A percentile compares a stretch with the other conserved stretches of the same genome.
These are phyloP conservation scores for Candida pseudoglaebosa DNA, from an alignment of 805 yeast species.

Conservation along the genomic window DNA sequence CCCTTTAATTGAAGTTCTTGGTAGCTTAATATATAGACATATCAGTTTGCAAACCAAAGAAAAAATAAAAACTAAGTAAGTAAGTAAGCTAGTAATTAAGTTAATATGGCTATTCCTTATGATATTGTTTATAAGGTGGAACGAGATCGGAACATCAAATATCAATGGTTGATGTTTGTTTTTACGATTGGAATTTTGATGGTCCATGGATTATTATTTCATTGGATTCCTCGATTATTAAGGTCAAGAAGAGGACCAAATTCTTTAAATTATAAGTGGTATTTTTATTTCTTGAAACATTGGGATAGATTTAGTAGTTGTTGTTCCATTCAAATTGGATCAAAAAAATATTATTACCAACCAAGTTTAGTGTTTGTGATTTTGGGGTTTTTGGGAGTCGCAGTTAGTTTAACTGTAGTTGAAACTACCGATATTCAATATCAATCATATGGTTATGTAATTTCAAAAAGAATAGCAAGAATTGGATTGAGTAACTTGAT, in stretches of 20 bases:
- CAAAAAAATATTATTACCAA: constrained; percentile 28
- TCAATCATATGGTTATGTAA: constrained; percentile 33
- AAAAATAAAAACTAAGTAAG: too few species aligned
- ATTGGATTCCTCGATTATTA: constrained; percentile 37
- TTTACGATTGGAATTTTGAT: constrained; percentile 22
- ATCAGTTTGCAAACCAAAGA: background rate
- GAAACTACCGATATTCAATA: constrained; percentile 38
- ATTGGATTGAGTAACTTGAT: constrained; percentile 40
- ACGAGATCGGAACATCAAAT: constrained; percentile 28
- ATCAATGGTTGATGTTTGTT: constrained; percentile 32
- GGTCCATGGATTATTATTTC: constrained; percentile 38
- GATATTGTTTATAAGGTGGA: constrained; percentile 37
- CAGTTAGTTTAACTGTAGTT: constrained; percentile 23
- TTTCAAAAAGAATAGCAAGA: constrained; percentile 41
- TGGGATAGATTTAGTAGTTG: constrained; percentile 28
- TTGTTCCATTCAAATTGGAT: constrained; percentile 15
- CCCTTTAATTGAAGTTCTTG: constrained; percentile 1
- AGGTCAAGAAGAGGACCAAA: constrained; percentile 19
- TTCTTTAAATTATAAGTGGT: constrained; percentile 13
- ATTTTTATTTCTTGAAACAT: constrained; percentile 22
- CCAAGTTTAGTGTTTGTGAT: constrained; percentile 37
- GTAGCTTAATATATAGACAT: background rate
- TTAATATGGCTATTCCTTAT: constrained; percentile 27
- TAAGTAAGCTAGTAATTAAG: too few species aligned
- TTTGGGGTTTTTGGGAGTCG: constrained; percentile 24